A percentile compares a stretch with the other conserved stretches of the same genome.
Evolutionary conservation across 176 grass and related monocot species (phyloP).

Genomic region (Thalia dealbata): DNA sequence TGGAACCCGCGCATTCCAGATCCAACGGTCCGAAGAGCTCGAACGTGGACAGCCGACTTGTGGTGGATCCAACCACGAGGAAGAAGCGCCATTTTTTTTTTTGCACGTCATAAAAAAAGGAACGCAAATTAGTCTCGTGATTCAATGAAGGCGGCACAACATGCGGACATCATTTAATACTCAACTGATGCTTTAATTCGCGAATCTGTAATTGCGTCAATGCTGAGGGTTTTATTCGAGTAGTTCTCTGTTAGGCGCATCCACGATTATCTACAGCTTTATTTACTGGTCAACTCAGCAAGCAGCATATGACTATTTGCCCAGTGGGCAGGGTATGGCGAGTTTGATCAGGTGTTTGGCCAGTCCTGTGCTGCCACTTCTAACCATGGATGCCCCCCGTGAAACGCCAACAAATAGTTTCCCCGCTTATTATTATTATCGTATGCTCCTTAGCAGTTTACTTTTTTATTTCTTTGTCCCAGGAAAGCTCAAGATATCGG

Average conservation of each 20-base stretch:
- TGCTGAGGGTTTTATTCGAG: too few relatives aligned
- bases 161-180: too few relatives aligned
- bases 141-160: too few relatives aligned
- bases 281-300: too few relatives aligned
- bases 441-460: background rate
- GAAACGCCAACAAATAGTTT: too few relatives aligned
- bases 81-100: background rate
- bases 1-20: background rate
- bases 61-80: background rate
- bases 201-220: too few relatives aligned
- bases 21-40: background rate
- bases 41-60: background rate
- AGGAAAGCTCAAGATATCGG: constrained; percentile 44
- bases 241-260: too few relatives aligned
- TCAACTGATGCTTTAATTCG: too few relatives aligned
- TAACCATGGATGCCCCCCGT: too few relatives aligned
- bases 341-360: background rate
- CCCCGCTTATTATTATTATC: background rate
- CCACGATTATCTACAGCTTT: background rate
- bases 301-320: background rate
- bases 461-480: background rate
- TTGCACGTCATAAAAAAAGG: background rate
- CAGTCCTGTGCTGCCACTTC: too few relatives aligned
- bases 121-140: too few relatives aligned
- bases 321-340: background rate